Conservation (phyloP, 352 stramenopile species). For the Globisporangium rhizosaccharum region DNA sequence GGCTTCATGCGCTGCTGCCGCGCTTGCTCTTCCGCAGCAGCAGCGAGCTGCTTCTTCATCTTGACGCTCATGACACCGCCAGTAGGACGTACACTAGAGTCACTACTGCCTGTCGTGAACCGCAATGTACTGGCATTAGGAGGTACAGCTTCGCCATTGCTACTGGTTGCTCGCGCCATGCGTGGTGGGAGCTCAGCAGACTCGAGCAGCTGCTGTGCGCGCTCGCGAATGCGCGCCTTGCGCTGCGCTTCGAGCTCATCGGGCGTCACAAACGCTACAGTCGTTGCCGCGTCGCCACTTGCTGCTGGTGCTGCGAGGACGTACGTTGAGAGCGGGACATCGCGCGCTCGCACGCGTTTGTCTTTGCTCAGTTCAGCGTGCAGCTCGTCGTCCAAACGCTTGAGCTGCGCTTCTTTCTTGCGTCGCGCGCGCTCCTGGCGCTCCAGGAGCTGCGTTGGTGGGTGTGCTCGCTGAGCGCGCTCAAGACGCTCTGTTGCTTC, state of each 20-base stretch:
- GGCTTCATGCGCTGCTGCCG: constrained; percentile 19
- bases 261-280: constrained; percentile 1
- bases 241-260: constrained; percentile 32
- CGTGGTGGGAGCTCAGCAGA: constrained; percentile 38
- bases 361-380: constrained; percentile 27
- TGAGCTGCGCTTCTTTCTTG: constrained; percentile 36
- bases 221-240: constrained; percentile 45
- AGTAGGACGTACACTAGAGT: neutral
- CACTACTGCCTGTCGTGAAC: neutral
- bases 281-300: constrained; percentile 8
- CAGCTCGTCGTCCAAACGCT: constrained; percentile 27
- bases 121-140: neutral
- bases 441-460: constrained; percentile 47
- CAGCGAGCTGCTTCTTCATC: constrained; percentile 40
- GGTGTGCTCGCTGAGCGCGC: constrained; percentile 37
- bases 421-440: constrained; percentile 33
- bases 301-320: constrained; percentile 10
- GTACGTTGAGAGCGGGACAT: constrained; percentile 56
- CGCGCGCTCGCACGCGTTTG: constrained; percentile 38
- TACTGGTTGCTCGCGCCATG: constrained; percentile 27
- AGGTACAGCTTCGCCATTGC: constrained; percentile 2
- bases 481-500: constrained; percentile 29
- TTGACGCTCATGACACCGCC: constrained; percentile 34
- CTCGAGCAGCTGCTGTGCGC: constrained; percentile 39
- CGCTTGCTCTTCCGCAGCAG: constrained; percentile 33